A percentile compares a stretch with the other conserved stretches of the same genome.
Conservation (phyloP, 495 filamentous ascomycete species). For the Daldinia decipiens region DNA sequence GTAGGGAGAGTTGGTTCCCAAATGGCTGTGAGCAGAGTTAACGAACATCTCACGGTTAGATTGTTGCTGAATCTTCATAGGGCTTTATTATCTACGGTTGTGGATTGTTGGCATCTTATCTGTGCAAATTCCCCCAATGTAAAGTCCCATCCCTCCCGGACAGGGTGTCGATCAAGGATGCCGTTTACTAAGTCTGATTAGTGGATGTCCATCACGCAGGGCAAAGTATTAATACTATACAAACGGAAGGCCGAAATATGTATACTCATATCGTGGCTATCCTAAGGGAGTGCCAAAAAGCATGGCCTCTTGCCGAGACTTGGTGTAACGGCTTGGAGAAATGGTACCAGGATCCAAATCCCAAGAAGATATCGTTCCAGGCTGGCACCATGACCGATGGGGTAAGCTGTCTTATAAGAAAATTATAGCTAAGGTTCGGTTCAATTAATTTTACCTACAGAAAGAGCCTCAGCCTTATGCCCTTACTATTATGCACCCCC, state of each 20-base stretch:
- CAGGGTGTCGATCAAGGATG: not conserved
- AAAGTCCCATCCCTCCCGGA: constrained; percentile 20
- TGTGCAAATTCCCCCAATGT: constrained; percentile 58
- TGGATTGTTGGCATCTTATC: constrained; percentile 59
- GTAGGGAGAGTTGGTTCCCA: constrained; percentile 60
- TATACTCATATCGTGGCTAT: constrained; percentile 54
- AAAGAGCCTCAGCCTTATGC: constrained; percentile 49
- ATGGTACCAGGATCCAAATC: constrained; percentile 53
- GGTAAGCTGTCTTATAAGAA: constrained; percentile 39
- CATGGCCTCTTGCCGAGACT: constrained; percentile 58
- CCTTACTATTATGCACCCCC: constrained; percentile 44
- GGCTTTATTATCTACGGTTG: constrained; percentile 63
- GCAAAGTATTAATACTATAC: constrained; percentile 44
- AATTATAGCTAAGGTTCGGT: not conserved
- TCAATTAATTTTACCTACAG: constrained; percentile 34
- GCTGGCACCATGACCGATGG: constrained; percentile 59
- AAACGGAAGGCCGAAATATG: constrained; percentile 51
- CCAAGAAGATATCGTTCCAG: constrained; percentile 47
- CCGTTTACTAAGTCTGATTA: constrained; percentile 6
- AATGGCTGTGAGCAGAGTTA: constrained; percentile 56
- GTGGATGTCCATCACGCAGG: constrained; percentile 52
- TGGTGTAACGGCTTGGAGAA: constrained; percentile 58
- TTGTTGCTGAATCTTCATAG: constrained; percentile 22
- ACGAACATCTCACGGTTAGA: not conserved
- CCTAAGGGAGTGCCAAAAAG: constrained; percentile 53